These are phyloP conservation scores for Striga asiatica DNA, from an alignment of 257 asterid species.

Conservation along the genomic window DNA sequence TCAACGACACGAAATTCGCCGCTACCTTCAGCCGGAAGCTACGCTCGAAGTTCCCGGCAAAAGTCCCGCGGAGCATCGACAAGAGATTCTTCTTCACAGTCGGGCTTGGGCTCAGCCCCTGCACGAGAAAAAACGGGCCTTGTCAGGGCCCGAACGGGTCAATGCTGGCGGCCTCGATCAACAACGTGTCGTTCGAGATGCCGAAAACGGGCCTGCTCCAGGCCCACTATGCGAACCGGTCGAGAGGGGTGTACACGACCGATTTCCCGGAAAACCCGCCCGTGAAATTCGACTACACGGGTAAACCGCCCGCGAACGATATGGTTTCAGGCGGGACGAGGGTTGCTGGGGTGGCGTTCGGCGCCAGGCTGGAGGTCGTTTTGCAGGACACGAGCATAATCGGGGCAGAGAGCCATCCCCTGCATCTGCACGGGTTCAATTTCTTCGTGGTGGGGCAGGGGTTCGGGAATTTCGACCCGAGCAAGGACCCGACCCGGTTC, in stretches of 20 bases:
- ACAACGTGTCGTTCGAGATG: conserved; percentile 48
- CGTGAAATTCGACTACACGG: conserved; percentile 47
- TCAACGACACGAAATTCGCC: conserved; percentile 22
- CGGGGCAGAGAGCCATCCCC: conserved; percentile 51
- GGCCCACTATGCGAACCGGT: conserved; percentile 42
- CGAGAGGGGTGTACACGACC: conserved; percentile 45
- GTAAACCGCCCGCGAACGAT: conserved; percentile 34
- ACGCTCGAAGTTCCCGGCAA: conserved; percentile 38
- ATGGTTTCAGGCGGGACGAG: conserved; percentile 38
- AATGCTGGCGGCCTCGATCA: conserved; percentile 36
- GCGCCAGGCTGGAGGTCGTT: conserved; percentile 42
- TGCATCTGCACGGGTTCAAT: conserved; percentile 62
- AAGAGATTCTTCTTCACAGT: conserved; percentile 46
- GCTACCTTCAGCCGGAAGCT: conserved; percentile 10
- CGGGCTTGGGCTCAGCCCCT: conserved; percentile 44
- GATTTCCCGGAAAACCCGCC: conserved; percentile 54
- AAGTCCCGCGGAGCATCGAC: conserved; percentile 36
- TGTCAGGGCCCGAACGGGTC: conserved; percentile 61
- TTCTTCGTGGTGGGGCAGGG: conserved; percentile 59
- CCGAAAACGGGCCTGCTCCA: conserved; percentile 47
- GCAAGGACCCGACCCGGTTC: conserved; percentile 37
- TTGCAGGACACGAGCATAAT: conserved; percentile 60
- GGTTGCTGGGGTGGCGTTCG: conserved; percentile 32
- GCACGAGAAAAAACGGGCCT: conserved; percentile 24
- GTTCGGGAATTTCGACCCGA: conserved; percentile 41